Percentiles rank a stretch among this genome's conserved stretches.
Conservation (phyloP, 2,329 filamentous ascomycete genomes). For the Fusarium guadeloupense region DNA sequence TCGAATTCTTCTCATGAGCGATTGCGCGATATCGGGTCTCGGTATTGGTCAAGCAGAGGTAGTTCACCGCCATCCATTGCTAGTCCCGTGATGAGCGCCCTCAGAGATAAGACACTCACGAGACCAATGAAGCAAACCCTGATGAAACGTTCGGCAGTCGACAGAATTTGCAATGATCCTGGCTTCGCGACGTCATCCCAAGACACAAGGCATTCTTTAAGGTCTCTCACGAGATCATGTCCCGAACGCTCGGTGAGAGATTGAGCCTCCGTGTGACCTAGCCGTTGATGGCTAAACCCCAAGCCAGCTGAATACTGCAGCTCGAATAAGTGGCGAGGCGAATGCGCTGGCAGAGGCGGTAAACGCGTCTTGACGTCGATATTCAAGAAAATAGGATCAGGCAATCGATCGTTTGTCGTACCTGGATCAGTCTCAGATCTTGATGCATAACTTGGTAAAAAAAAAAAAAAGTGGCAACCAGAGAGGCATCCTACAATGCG, state of each 20-base stretch:
- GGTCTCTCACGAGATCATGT: constrained; percentile 30
- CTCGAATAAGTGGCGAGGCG: constrained; percentile 34
- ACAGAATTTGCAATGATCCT: constrained; percentile 11
- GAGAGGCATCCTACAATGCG: constrained; percentile 44
- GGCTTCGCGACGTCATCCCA: constrained; percentile 30
- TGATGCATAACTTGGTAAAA: constrained; percentile 30
- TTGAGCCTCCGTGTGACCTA: constrained; percentile 25
- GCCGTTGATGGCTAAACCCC: constrained; percentile 27
- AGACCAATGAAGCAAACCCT: constrained; percentile 23
- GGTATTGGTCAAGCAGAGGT: constrained; percentile 13
- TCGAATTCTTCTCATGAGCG: constrained; percentile 2
- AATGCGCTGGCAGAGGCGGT: constrained; percentile 41
- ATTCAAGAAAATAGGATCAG: constrained; percentile 10
- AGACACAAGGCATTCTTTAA: constrained; percentile 29
- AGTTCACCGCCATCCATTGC: constrained; percentile 31
- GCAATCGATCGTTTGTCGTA: constrained; percentile 14
- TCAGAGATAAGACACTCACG: constrained; percentile 27
- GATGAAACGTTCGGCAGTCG: constrained; percentile 28
- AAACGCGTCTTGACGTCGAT: constrained; percentile 37
- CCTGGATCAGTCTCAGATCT: constrained; percentile 37
- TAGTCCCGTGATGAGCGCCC: constrained; percentile 23
- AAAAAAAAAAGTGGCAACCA: constrained; percentile 34
- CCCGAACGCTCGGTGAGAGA: constrained; percentile 30
- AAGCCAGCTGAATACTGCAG: constrained; percentile 39
- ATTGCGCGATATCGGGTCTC: constrained; percentile 23